These are phyloP conservation scores for Backusella circina DNA, from an alignment of 192 early-diverging fungal species.

Conservation along the genomic window DNA sequence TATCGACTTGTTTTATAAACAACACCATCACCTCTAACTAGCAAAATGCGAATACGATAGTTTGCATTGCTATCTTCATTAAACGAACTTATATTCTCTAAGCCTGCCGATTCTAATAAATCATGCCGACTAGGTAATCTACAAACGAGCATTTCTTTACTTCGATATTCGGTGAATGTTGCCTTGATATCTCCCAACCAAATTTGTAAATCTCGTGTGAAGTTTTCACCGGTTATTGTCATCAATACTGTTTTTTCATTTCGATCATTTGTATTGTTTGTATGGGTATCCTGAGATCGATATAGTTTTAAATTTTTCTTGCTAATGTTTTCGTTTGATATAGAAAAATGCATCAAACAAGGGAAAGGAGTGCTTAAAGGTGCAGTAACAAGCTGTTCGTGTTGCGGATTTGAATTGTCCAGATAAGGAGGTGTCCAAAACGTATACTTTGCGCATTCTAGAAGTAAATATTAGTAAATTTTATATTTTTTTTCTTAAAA, in stretches of 20 bases:
- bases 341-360: constrained; percentile 28
- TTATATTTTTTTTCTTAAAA: not conserved
- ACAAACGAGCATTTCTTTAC: constrained; percentile 37
- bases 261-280: not conserved
- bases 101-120: not conserved
- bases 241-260: constrained; percentile 38
- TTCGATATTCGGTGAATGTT: constrained; percentile 31
- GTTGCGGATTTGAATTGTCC: not conserved
- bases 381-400: not conserved
- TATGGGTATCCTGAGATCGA: not conserved
- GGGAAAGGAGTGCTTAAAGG: not conserved
- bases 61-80: not conserved
- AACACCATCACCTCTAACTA: constrained; percentile 34
- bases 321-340: not conserved
- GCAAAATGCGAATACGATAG: constrained; percentile 23
- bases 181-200: constrained; percentile 42
- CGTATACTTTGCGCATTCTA: constrained; percentile 51
- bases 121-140: constrained; percentile 26
- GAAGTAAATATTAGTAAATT: not conserved
- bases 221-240: constrained; percentile 57
- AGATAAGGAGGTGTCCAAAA: constrained; percentile 38
- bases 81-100: not conserved
- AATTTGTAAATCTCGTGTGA: constrained; percentile 62
- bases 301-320: not conserved
- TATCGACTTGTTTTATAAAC: constrained; percentile 24